These are phyloP conservation scores for Yamadazyma kanchanaburiensis DNA, from an alignment of 1,139 yeast species.

Conservation along the genomic window DNA sequence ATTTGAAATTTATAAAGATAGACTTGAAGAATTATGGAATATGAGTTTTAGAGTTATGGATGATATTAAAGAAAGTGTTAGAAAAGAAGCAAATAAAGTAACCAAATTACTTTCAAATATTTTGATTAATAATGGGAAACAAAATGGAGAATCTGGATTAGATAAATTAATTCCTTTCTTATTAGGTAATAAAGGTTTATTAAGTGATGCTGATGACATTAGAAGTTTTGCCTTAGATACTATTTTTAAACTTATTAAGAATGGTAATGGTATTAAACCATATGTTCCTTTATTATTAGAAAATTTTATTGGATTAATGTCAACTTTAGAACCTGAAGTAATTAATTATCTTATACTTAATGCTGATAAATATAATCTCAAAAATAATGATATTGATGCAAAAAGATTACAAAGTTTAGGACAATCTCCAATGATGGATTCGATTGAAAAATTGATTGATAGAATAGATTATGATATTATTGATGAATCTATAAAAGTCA, in stretches of 20 bases:
- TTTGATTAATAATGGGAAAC: constrained; percentile 52
- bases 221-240: constrained; percentile 74
- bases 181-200: constrained; percentile 72
- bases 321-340: constrained; percentile 89
- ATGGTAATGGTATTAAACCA: constrained; percentile 56
- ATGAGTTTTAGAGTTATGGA: constrained; percentile 89
- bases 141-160: constrained; percentile 45
- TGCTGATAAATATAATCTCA: constrained; percentile 82
- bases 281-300: constrained; percentile 69
- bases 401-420: constrained; percentile 73
- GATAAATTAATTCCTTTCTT: constrained; percentile 72
- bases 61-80: constrained; percentile 91
- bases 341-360: constrained; percentile 82
- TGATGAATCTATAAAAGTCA: constrained; percentile 47
- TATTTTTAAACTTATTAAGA: constrained; percentile 64
- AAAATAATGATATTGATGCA: constrained; percentile 70
- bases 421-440: constrained; percentile 85
- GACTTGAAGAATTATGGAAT: constrained; percentile 72
- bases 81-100: constrained; percentile 72
- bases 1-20: constrained; percentile 48
- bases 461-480: constrained; percentile 51
- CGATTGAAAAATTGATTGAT: constrained; percentile 69
- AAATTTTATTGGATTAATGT: constrained; percentile 69
- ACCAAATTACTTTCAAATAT: constrained; percentile 66
- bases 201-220: constrained; percentile 86